A percentile compares a stretch with the other conserved stretches of the same genome.
These are phyloP conservation scores for Cryptococcus sp. DNA, from an alignment of 1,284 basidiomycete species.

Conservation along the genomic window DNA sequence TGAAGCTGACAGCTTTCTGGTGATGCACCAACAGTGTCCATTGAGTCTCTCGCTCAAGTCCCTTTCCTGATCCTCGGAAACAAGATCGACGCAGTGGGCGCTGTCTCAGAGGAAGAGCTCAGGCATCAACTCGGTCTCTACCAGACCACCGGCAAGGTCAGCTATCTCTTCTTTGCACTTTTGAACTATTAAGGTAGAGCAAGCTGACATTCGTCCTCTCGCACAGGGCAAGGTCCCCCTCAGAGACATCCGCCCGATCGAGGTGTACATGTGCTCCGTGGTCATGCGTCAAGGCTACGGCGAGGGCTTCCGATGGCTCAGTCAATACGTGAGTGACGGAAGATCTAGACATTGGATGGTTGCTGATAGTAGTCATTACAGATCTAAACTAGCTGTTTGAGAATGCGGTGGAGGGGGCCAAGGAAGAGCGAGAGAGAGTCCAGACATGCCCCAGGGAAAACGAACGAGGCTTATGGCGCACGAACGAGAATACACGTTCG, in stretches of 20 bases:
- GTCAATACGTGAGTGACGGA: slow-evolving; percentile 78
- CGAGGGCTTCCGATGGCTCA: slow-evolving; percentile 98
- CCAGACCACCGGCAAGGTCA: slow-evolving; percentile 97
- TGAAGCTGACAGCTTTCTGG: neutral
- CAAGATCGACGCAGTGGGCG: slow-evolving; percentile 98
- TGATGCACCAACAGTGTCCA: slow-evolving; percentile 55
- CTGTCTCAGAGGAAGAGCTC: slow-evolving; percentile 96
- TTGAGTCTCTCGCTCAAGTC: slow-evolving; percentile 92
- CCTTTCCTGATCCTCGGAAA: slow-evolving; percentile 99
- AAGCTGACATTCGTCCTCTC: neutral
- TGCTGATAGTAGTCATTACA: no score
- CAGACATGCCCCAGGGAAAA: no score
- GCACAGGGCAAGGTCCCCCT: slow-evolving; percentile 91
- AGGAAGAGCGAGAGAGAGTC: no score
- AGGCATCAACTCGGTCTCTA: slow-evolving; percentile 93
- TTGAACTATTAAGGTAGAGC: neutral
- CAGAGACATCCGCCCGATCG: slow-evolving; percentile 95
- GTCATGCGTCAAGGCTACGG: slow-evolving; percentile 99
- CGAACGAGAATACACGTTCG: no score
- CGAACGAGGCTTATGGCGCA: no score
- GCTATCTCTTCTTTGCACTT: slow-evolving; percentile 26
- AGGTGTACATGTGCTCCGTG: slow-evolving; percentile 99
- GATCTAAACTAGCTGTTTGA: no score
- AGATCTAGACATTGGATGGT: no score
- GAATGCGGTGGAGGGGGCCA: no score